These are phyloP conservation scores for Rostrohypoxylon terebratum DNA, from an alignment of 495 filamentous ascomycete species.

Conservation along the genomic window DNA sequence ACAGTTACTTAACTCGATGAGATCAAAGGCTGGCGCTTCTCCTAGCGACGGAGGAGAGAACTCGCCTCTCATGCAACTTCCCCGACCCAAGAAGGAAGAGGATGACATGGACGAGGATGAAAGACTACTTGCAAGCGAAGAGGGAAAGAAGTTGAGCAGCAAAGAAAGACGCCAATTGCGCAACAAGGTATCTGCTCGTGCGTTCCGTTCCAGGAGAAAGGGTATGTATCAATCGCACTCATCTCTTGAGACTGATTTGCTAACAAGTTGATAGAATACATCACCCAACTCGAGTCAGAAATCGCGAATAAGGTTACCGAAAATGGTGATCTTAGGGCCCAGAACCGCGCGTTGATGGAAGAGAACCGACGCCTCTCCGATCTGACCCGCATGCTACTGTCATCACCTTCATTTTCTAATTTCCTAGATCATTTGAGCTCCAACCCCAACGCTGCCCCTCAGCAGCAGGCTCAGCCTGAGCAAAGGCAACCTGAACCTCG, in stretches of 20 bases:
- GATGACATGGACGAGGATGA: conserved; percentile 99
- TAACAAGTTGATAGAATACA: conserved; percentile 83
- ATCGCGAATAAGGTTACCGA: conserved; percentile 78
- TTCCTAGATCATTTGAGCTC: conserved; percentile 80
- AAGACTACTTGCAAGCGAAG: conserved; percentile 89
- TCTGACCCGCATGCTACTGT: conserved; percentile 83
- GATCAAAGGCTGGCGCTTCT: conserved; percentile 67
- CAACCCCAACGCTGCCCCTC: conserved; percentile 56
- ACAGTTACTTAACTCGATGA: conserved; percentile 85
- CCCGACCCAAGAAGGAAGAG: conserved; percentile 80
- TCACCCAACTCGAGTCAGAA: conserved; percentile 88
- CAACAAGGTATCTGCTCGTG: conserved; percentile 98
- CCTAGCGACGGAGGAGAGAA: conserved; percentile 63
- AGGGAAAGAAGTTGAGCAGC: conserved; percentile 95
- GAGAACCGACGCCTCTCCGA: conserved; percentile 83
- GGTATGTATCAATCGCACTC: conserved; percentile 67
- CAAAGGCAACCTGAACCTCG: conserved; percentile 57
- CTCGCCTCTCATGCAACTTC: conserved; percentile 66
- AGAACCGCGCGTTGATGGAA: conserved; percentile 79
- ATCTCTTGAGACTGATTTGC: conserved; percentile 37
- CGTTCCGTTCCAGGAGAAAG: conserved; percentile 95
- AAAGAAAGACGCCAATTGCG: conserved; percentile 93
- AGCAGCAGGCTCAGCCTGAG: conserved; percentile 49
- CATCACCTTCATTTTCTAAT: conserved; percentile 84
- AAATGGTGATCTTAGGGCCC: conserved; percentile 72